These are phyloP conservation scores for Cronartium quercuum DNA, from an alignment of 1,284 basidiomycete genomes.

Conservation along the genomic window DNA sequence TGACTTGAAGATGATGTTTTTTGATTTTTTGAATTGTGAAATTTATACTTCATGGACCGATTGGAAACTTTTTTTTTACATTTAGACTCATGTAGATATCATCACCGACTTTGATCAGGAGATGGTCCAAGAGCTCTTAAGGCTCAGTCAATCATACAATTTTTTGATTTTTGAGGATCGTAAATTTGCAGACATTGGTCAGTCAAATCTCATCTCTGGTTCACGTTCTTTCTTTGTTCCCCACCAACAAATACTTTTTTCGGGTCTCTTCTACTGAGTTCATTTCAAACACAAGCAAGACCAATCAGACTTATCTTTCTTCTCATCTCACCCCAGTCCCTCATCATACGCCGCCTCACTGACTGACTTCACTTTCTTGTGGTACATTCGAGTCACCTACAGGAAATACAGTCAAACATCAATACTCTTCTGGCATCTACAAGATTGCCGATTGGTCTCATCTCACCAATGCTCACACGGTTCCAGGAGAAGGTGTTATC, in stretches of 20 bases:
- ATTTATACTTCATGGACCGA: neutral
- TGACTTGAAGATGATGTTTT: too few relatives aligned
- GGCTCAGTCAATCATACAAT: constrained; percentile 72
- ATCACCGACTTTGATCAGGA: constrained; percentile 80
- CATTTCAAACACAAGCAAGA: neutral
- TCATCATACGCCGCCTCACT: neutral
- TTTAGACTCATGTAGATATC: constrained; percentile 92
- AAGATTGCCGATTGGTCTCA: constrained; percentile 94
- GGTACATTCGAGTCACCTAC: constrained; percentile 10
- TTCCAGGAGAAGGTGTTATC: constrained; percentile 86
- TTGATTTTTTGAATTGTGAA: neutral
- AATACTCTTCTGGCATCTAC: constrained; percentile 89
- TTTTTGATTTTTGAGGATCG: constrained; percentile 98
- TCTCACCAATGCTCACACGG: constrained; percentile 89
- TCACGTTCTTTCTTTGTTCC: too few relatives aligned
- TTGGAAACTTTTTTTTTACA: neutral
- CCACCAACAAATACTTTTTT: neutral
- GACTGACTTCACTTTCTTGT: neutral
- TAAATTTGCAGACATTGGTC: constrained; percentile 98
- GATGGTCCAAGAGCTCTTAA: constrained; percentile 65
- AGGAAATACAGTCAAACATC: constrained; percentile 94
- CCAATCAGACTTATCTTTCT: neutral
- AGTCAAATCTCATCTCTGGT: constrained; percentile 9
- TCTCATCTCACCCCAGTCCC: neutral
- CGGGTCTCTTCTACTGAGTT: neutral